phyloP scores from a whole-genome alignment of 495 filamentous ascomycete species.

The Usnea hakonensis region DNA sequence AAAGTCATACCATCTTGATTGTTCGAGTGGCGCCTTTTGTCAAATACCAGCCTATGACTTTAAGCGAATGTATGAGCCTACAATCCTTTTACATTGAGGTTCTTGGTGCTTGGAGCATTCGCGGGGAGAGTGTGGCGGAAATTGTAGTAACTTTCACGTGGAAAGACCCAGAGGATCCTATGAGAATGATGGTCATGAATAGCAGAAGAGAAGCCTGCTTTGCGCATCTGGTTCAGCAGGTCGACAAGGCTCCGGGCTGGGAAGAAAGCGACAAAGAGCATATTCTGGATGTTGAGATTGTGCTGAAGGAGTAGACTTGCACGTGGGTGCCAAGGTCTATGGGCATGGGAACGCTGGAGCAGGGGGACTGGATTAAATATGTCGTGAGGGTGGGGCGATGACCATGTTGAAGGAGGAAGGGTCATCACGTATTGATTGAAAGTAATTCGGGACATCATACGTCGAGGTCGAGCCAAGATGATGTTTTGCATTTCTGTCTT shows the following conservation, averaged over 20 bases:
- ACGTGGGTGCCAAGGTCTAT: neutral
- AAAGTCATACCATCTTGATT: neutral
- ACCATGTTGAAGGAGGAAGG: neutral
- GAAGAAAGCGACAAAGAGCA: neutral
- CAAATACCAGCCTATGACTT: conserved; percentile 3
- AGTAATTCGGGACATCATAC: neutral
- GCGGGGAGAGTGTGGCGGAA: neutral
- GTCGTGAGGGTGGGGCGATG: neutral
- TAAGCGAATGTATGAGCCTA: neutral
- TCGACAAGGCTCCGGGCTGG: conserved; percentile 5
- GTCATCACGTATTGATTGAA: neutral
- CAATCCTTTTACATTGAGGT: neutral
- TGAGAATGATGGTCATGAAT: conserved; percentile 8
- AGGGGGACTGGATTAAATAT: neutral
- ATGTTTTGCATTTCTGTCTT: no score
- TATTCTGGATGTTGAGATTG: conserved; percentile 5
- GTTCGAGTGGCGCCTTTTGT: conserved; percentile 1
- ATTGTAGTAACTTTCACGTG: conserved; percentile 3
- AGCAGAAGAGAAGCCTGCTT: conserved; percentile 1
- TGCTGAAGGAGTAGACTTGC: neutral
- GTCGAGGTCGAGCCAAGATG: no score
- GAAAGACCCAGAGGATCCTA: neutral
- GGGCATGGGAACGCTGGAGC: neutral
- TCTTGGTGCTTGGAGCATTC: neutral
- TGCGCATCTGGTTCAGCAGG: conserved; percentile 1